These are phyloP conservation scores for Candolleomyces efflorescens DNA, from an alignment of 768 basidiomycete genomes.

Conservation along the genomic window DNA sequence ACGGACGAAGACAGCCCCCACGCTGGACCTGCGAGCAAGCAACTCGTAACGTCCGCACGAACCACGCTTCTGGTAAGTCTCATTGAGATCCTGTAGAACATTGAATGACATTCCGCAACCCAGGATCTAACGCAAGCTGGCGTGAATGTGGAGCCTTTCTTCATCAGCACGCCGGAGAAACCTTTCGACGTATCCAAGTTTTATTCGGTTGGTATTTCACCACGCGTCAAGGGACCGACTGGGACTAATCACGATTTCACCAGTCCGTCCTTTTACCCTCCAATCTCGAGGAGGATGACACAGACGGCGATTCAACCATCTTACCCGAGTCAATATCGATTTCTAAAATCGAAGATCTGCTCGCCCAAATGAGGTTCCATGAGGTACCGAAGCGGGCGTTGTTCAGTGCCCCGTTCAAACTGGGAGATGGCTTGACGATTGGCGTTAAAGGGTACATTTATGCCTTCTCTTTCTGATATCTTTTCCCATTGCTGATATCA, in stretches of 20 bases:
- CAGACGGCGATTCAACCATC: conserved; percentile 36
- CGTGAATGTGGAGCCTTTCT: conserved; percentile 81
- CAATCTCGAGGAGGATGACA: conserved; percentile 45
- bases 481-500: conserved; percentile 2
- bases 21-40: conserved; percentile 47
- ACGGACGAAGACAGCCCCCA: conserved; percentile 87
- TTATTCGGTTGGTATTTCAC: conserved; percentile 56
- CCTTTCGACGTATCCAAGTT: conserved; percentile 73
- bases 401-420: conserved; percentile 77
- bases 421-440: conserved; percentile 71
- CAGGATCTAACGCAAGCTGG: conserved; percentile 84
- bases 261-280: conserved; percentile 61
- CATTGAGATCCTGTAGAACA: background rate
- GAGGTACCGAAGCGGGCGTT: conserved; percentile 80
- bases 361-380: conserved; percentile 75
- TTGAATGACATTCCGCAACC: background rate
- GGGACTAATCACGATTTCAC: background rate
- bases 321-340: conserved; percentile 73
- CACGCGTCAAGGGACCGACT: background rate
- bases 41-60: conserved; percentile 62
- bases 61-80: conserved; percentile 63
- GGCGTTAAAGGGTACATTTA: conserved; percentile 69
- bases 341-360: conserved; percentile 70
- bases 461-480: background rate
- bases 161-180: conserved; percentile 67